Evolutionary conservation across 140 eudicot species (phyloP), one percentile per base, ranked within the genome.

Genomic region (Anethum foeniculum): DNA sequence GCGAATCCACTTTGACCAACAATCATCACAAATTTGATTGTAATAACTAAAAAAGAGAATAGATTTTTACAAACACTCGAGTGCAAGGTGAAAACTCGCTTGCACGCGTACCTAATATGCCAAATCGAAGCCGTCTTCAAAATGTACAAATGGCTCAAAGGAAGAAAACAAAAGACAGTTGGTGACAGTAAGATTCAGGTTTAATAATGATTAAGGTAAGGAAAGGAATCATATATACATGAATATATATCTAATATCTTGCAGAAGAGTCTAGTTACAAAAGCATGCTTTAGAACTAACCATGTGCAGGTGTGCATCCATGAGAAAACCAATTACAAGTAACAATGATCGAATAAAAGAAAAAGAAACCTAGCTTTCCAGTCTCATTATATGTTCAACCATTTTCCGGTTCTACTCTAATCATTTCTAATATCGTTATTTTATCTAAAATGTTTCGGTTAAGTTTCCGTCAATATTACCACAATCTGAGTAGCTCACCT

Each of bases 241-340:
- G 0, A 3, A 14, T 5, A 71, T 34, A 3, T 38, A 73, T 43
- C 1, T 4, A 7, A 10, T 23, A 14, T 41, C 19, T 41, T 11
- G 28, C 23, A 23, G n/a, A 74, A 74, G 48, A 72, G 48, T 21
- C 13, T 30, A 23, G 47, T 39, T 25, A 73, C 23, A 44, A n/a
- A 44, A 44, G 21, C 77, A 73, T n/a, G 16, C 27, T 75, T 46
- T 44, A 28, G 30, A 47, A 43, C 78, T 75, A 46, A 47, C 78
- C 78, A 75, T 75, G 78, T 75, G 78, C 58, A 47, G 78, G 34
- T 75, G 39, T 46, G 58, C 60, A 75, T 75, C 78, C 1, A 46
- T 44, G 39, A 75, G 78, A 46, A 21, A 39, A 74, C 11, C 18
- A 7, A 7, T 4, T 9, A n/a, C 10, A 5, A 73, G n/a, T 10